phyloP scores from a whole-genome alignment of 1,139 yeast species.

The Sugiyamaella neomexicana region DNA sequence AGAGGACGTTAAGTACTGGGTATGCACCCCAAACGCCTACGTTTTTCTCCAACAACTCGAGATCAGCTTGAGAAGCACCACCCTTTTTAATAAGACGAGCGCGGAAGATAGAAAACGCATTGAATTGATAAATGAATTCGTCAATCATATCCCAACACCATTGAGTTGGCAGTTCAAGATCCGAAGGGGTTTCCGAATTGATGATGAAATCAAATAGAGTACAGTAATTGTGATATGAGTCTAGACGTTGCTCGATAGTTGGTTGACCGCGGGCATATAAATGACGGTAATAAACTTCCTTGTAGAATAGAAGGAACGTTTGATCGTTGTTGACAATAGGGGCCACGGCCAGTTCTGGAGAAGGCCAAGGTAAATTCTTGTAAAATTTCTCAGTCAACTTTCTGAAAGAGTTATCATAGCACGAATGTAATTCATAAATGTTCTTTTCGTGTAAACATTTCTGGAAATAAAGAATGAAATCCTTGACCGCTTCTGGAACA shows the following conservation, averaged over 20 bases:
- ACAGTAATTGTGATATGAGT: conserved; percentile 52
- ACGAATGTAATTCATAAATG: conserved; percentile 46
- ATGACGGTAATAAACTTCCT: conserved; percentile 52
- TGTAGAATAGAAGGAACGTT: conserved; percentile 47
- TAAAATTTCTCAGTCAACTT: conserved; percentile 49
- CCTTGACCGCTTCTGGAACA: conserved; percentile 49
- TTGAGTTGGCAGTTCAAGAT: conserved; percentile 48
- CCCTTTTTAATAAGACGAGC: conserved; percentile 41
- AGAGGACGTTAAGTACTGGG: conserved; percentile 49
- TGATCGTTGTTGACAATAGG: conserved; percentile 48
- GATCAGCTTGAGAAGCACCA: conserved; percentile 36
- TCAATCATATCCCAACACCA: conserved; percentile 56
- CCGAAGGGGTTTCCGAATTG: conserved; percentile 46
- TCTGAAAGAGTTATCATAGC: conserved; percentile 49
- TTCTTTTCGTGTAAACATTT: conserved; percentile 46
- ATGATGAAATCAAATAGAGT: conserved; percentile 48
- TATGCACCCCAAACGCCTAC: conserved; percentile 50
- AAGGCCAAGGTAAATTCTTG: conserved; percentile 48
- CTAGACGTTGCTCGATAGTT: conserved; percentile 47
- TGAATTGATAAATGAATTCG: conserved; percentile 53
- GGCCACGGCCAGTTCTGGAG: conserved; percentile 46
- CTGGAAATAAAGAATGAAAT: conserved; percentile 48
- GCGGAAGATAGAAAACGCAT: conserved; percentile 47
- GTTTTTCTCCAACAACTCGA: conserved; percentile 43
- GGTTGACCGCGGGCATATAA: conserved; percentile 46